phyloP scores from a whole-genome alignment of 2,329 filamentous ascomycete genomes.

The Ciborinia camelliae region DNA sequence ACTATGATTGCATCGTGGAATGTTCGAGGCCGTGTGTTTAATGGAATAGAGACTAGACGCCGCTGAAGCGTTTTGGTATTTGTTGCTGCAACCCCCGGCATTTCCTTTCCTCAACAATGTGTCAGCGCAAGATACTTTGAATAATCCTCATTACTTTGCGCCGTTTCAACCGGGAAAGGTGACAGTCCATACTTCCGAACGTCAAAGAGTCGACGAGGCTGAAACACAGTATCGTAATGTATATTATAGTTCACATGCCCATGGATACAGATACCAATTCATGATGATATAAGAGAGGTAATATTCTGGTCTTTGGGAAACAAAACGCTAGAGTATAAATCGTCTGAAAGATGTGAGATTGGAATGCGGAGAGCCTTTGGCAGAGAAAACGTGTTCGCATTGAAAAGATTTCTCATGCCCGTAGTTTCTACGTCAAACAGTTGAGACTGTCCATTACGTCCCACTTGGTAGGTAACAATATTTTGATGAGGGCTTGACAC shows the following conservation, averaged over 20 bases:
- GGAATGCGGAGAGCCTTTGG: too few species aligned
- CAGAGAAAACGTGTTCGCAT: neutral
- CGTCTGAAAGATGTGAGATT: constrained; percentile 15
- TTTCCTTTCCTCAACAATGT: constrained; percentile 20
- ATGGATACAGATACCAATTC: constrained; percentile 20
- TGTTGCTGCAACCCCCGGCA: constrained; percentile 19
- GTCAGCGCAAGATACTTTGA: constrained; percentile 18
- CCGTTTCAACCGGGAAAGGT: constrained; percentile 17
- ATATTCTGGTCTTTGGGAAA: constrained; percentile 15
- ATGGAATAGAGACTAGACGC: constrained; percentile 18
- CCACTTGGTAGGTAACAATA: constrained; percentile 18
- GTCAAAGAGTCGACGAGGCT: constrained; percentile 24
- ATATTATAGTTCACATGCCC: constrained; percentile 19
- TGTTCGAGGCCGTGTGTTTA: constrained; percentile 9
- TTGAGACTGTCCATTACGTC: constrained; percentile 7
- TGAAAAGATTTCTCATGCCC: constrained; percentile 15
- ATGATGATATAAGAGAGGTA: constrained; percentile 18
- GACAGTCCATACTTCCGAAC: constrained; percentile 17
- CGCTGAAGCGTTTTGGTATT: constrained; percentile 9
- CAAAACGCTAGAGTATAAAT: constrained; percentile 15
- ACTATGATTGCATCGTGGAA: constrained; percentile 17
- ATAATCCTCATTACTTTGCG: neutral
- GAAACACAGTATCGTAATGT: constrained; percentile 21
- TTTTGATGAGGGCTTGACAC: neutral
- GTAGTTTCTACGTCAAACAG: constrained; percentile 21